Conservation (phyloP, 2,329 filamentous ascomycete species). For the Apiospora kogelbergensis region DNA sequence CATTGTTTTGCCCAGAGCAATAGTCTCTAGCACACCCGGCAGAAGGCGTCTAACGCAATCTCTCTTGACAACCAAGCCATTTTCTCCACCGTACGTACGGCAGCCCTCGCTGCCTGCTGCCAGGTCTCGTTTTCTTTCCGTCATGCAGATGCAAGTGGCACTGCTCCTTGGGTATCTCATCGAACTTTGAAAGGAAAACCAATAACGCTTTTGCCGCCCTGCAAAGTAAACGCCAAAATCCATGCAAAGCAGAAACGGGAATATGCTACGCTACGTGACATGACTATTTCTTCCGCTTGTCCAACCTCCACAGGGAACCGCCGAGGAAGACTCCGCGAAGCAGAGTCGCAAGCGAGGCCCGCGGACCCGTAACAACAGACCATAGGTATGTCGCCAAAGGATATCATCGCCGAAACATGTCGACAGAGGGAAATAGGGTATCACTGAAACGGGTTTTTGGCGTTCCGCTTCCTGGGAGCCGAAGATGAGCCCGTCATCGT, state of each 20-base stretch:
- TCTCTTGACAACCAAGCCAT: neutral
- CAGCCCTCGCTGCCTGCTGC: neutral
- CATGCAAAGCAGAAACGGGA: neutral
- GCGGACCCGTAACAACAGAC: neutral
- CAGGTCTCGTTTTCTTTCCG: neutral
- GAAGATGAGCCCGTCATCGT: neutral
- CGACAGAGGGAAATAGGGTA: neutral
- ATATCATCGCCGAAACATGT: neutral
- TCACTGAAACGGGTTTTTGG: slow-evolving; percentile 1
- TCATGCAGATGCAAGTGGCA: neutral
- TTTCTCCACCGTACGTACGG: neutral
- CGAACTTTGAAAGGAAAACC: neutral
- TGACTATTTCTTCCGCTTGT: neutral
- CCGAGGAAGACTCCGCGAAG: neutral
- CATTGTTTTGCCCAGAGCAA: neutral
- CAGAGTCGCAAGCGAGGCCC: neutral
- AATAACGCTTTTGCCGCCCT: neutral
- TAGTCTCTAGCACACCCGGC: neutral
- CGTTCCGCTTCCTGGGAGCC: neutral
- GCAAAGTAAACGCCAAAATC: neutral
- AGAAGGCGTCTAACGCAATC: neutral
- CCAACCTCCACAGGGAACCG: neutral
- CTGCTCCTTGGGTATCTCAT: neutral
- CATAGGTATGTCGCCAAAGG: neutral
- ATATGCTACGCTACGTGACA: neutral